Evolutionary conservation across 2,329 filamentous ascomycete species (phyloP), one percentile per base, ranked within the genome.

Genomic region (Diplodia intermedia): DNA sequence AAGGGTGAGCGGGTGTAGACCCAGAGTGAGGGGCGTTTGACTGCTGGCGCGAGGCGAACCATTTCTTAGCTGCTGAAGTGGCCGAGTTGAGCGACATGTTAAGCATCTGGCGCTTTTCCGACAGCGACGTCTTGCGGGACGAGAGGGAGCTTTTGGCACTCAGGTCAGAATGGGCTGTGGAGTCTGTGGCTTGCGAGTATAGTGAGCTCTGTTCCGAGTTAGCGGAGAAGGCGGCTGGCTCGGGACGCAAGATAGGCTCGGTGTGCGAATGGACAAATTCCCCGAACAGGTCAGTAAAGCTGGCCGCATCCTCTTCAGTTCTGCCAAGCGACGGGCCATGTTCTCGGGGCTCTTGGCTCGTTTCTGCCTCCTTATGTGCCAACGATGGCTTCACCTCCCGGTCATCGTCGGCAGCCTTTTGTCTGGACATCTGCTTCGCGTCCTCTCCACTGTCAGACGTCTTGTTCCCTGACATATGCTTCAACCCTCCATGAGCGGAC

Each of bases 51-150:
- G 77, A 79, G 56, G 86, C 79, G 23, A 88, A 82, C 87, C 87
- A 89, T 78, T 87, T 89, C 73, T 86, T 87, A 5, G 87, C 86
- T 18, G 83, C 85, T 6, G 83, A 82, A 14, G 86, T 85, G 1
- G 86, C 86, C 4, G 83, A 81, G 40, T 75, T 79, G 52, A 78
- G 72, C 4, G 75, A 79, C 63, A 77, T 75, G 49, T 76, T 80
- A 52, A 79, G 69, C 2, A 73, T 74, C 53, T 74, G 68, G 18
- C 70, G 73, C 53, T 67, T 38, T 47, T 69, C 63, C 62, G 70
- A 33, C 66, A 66, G 9, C 65, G 65, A 52, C 55, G 66, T 61
- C 49, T 69, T 65, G 60, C 47, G 50, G 55, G 68, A 26, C 20
- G 36, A 31, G 50, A 56, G 15, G 26, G 43, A 38, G 29, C 61